Evolutionary conservation across 352 stramenopile species (phyloP), one percentile per base, ranked within the genome.

Genomic region (Achlya hypogyna): DNA sequence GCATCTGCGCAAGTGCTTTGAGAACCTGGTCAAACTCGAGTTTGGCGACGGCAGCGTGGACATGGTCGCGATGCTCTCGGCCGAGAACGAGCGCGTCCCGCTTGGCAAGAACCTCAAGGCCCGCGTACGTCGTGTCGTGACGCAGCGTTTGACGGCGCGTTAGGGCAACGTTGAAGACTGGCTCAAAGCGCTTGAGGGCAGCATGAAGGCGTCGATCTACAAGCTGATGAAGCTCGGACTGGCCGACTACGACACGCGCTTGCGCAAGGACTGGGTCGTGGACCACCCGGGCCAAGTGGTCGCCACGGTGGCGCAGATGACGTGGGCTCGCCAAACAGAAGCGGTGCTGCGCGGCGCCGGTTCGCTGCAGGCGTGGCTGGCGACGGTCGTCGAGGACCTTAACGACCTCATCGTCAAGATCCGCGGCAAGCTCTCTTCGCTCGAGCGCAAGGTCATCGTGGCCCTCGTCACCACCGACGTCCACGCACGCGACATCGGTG

Each of bases 1-100:
- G 0, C 94, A 98, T 71, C 69, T 98, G 35, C 81, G 89, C 1
- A 98, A 98, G 65, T 98, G 89, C 67, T 98, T 98, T 71, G 94
- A 98, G 58, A 91, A 91, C 32, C 75, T 95, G 0, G 81, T 91
- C 5, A 78, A 80, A 51, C 71, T 95, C 0, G 86, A 93, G 53
- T 94, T 93, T 68, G 82, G 84, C 0, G 86, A 94, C 43, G 86
- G 84, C 0, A 93, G 82, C 49, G 81, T 98, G 18, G 90, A 98
- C 65, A 98, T 98, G 75, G 69, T 96, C 23, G 91, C 91, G 23
- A 98, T 98, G 93, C 74, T 96, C 27, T 96, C 85, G 1, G 85
- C 79, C 3, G 94, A 98, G 72, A 86, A 89, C 53, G 87, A 98
- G 72, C 78, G 77, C 18, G 86, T 97, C 12, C 76, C 82, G 8